Evolutionary conservation across 495 filamentous ascomycete genomes (phyloP).

Genomic region (Talaromyces thailandensis): DNA sequence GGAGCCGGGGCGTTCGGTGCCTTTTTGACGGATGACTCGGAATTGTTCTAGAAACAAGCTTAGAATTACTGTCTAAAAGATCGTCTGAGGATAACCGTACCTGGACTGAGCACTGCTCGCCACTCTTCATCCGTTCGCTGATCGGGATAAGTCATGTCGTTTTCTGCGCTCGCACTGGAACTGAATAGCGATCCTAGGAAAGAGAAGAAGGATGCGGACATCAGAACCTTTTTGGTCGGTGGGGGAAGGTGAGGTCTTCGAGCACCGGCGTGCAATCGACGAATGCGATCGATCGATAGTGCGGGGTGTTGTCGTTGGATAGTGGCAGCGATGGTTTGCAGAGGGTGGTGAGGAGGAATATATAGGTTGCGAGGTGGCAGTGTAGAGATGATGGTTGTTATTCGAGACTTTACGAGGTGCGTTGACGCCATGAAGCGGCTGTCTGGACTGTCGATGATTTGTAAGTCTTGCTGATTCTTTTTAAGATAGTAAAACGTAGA

Average conservation of each 20-base stretch:
- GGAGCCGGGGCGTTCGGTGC: conserved; percentile 71
- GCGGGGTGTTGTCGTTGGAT: not conserved
- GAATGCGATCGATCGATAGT: not conserved
- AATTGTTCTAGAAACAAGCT: conserved; percentile 64
- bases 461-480: not conserved
- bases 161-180: conserved; percentile 34
- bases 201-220: conserved; percentile 62
- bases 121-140: conserved; percentile 77
- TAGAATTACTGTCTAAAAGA: not conserved
- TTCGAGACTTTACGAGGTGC: not conserved
- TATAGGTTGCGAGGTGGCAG: not conserved
- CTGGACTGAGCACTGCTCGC: conserved; percentile 71
- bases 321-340: not conserved
- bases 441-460: not conserved
- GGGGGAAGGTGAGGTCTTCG: conserved; percentile 14
- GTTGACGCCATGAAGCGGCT: not conserved
- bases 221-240: conserved; percentile 25
- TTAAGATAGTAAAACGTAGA: not conserved
- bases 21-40: conserved; percentile 80
- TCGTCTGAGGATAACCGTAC: conserved; percentile 30
- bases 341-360: not conserved
- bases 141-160: conserved; percentile 70
- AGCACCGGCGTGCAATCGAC: conserved; percentile 1
- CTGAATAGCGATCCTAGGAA: conserved; percentile 76
- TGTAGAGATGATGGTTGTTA: not conserved